Evolutionary conservation across 306 rosid species (phyloP).

Genomic region (Cicer pinnatifidum): DNA sequence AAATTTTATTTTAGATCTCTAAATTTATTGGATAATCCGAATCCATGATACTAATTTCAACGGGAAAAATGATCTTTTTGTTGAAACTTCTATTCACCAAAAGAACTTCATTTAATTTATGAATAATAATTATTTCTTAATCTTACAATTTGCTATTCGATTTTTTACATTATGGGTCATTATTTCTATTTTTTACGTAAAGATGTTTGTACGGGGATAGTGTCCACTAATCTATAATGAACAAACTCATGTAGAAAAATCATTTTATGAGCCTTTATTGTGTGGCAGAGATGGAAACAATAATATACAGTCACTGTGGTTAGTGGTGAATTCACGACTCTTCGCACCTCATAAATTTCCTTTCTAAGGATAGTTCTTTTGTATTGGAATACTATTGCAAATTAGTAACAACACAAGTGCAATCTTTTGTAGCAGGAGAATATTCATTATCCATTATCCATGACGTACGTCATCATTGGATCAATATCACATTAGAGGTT

Average conservation of each 20-base stretch:
- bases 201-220: neutral
- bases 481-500: no score
- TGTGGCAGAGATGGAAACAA: neutral
- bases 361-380: neutral
- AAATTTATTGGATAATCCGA: no score
- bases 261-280: neutral
- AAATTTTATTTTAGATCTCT: no score
- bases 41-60: no score
- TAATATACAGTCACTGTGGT: neutral
- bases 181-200: neutral
- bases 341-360: neutral
- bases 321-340: constrained; percentile 16
- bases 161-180: neutral
- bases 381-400: neutral
- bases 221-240: constrained; percentile 4
- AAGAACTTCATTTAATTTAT: neutral
- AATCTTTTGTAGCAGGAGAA: no score
- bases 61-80: no score
- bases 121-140: neutral
- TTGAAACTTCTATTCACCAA: neutral
- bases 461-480: no score
- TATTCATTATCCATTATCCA: no score
- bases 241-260: neutral
- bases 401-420: no score
- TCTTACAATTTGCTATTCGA: neutral